Percentiles rank a stretch among this genome's conserved stretches.
These are phyloP conservation scores for Lupinus albus DNA, from an alignment of 306 rosid species.

Conservation along the genomic window DNA sequence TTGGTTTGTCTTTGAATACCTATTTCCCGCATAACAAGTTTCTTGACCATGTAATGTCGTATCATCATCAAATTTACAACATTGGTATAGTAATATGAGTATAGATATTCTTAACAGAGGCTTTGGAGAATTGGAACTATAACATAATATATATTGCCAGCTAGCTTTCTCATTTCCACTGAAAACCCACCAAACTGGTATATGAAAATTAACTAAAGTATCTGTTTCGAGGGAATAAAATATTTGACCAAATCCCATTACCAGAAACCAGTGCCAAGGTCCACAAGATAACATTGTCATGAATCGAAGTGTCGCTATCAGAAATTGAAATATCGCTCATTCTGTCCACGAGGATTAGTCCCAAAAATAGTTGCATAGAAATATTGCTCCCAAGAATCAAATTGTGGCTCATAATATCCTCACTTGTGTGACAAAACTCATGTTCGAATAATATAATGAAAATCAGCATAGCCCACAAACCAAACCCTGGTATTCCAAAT, in stretches of 20 bases:
- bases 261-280: conserved; percentile 42
- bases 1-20: too few relatives aligned
- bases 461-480: neutral
- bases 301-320: too few relatives aligned
- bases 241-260: neutral
- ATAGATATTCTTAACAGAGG: too few relatives aligned
- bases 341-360: too few relatives aligned
- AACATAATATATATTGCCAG: neutral
- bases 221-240: neutral
- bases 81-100: too few relatives aligned
- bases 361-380: too few relatives aligned
- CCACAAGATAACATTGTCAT: too few relatives aligned
- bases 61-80: neutral
- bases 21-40: too few relatives aligned
- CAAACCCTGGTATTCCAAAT: neutral
- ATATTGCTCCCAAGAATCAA: too few relatives aligned
- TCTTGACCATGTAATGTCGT: too few relatives aligned
- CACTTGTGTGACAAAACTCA: neutral
- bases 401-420: too few relatives aligned
- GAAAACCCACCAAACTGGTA: neutral
- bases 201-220: neutral
- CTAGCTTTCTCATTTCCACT: neutral
- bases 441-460: neutral
- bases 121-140: neutral
- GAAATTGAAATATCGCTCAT: too few relatives aligned